These are phyloP conservation scores for Trypanosoma brucei DNA, from an alignment of 208 protist genomes.

Conservation along the genomic window DNA sequence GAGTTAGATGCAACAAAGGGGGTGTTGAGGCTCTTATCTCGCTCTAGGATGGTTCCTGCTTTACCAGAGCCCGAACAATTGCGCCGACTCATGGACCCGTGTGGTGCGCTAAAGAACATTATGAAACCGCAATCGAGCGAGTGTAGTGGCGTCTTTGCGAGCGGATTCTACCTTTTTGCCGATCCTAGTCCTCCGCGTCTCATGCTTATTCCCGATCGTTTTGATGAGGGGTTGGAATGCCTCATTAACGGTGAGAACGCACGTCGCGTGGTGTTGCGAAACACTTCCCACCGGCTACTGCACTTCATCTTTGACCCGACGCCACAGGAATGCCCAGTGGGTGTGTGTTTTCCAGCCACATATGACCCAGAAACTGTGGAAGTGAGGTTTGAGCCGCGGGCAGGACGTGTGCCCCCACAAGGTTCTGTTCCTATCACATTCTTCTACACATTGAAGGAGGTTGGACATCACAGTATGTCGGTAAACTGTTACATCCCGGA, in stretches of 20 bases:
- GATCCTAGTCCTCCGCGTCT: conserved; percentile 51
- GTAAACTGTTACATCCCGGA: conserved; percentile 74
- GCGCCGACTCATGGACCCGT: conserved; percentile 29
- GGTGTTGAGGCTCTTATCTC: conserved; percentile 1
- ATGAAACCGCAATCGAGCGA: conserved; percentile 15
- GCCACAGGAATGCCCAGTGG: conserved; percentile 32
- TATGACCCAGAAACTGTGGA: conserved; percentile 30
- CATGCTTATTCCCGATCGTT: conserved; percentile 46
- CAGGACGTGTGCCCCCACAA: conserved; percentile 49
- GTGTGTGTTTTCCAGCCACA: conserved; percentile 24
- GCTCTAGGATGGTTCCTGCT: conserved; percentile 12
- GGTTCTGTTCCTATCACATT: conserved; percentile 43
- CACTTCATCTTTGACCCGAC: conserved; percentile 75
- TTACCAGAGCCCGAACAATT: conserved; percentile 8
- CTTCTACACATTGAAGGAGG: conserved; percentile 51
- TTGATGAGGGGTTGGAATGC: conserved; percentile 80
- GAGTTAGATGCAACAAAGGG: conserved; percentile 6
- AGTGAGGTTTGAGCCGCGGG: conserved; percentile 59
- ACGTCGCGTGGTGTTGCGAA: conserved; percentile 72
- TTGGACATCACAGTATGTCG: conserved; percentile 39
- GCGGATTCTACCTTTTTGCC: conserved; percentile 77
- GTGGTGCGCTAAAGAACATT: conserved; percentile 30
- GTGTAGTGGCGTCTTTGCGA: conserved; percentile 42
- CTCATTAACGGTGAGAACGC: conserved; percentile 57
- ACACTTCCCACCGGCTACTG: conserved; percentile 58